Conservation (phyloP, 108 stramenopile species). For the Aurantiochytrium sp. region DNA sequence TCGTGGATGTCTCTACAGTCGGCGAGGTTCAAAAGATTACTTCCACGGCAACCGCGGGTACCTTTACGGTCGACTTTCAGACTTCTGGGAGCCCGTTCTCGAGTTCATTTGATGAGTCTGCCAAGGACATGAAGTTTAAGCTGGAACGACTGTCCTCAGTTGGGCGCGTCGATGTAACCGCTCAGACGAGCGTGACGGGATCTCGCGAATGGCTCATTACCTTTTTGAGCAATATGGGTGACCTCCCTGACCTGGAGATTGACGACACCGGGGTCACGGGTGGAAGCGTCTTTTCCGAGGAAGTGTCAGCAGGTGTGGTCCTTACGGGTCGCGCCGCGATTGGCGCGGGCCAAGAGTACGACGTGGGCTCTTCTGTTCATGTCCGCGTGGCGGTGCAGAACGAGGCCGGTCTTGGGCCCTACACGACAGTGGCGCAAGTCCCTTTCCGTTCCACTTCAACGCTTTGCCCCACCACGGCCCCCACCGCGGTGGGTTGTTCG, state of each 20-base stretch:
- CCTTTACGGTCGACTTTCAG: slow-evolving; percentile 9
- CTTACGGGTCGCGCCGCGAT: background rate
- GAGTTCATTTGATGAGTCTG: background rate
- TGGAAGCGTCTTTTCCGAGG: background rate
- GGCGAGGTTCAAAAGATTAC: background rate
- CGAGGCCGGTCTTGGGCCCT: background rate
- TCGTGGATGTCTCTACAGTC: background rate
- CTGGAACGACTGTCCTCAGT: slow-evolving; percentile 35
- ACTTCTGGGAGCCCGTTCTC: background rate
- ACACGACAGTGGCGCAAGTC: background rate
- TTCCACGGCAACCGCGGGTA: background rate
- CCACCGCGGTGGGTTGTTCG: background rate
- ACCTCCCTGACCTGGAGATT: slow-evolving; percentile 46
- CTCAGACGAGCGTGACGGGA: background rate
- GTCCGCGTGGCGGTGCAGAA: background rate
- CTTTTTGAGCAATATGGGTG: slow-evolving; percentile 41
- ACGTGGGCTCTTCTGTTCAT: background rate
- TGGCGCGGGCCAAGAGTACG: background rate
- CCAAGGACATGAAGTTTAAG: slow-evolving; percentile 39
- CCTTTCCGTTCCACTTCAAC: background rate
- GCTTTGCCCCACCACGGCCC: background rate
- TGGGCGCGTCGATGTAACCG: slow-evolving; percentile 33
- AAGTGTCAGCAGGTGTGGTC: background rate
- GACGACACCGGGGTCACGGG: background rate
- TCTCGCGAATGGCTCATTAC: slow-evolving; percentile 44